These are phyloP conservation scores for Drosera capensis DNA, from an alignment of 148 eudicot genomes.

Conservation along the genomic window DNA sequence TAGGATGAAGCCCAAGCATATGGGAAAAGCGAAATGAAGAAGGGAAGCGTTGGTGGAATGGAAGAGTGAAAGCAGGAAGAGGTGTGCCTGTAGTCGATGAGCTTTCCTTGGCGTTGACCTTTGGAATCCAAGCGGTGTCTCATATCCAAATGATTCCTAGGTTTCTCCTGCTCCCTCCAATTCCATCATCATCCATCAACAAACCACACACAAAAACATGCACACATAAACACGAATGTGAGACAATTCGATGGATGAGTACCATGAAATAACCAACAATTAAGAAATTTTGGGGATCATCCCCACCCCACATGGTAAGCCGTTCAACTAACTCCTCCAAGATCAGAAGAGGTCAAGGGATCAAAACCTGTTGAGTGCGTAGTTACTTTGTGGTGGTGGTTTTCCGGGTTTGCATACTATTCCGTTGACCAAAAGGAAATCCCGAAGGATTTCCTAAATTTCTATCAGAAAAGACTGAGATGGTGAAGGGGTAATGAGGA, in stretches of 20 bases:
- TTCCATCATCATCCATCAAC: too few species aligned
- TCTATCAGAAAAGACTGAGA: neutral
- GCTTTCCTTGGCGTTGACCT: constrained; percentile 92
- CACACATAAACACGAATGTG: too few species aligned
- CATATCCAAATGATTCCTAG: constrained; percentile 90
- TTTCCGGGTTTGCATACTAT: too few species aligned
- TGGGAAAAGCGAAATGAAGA: neutral
- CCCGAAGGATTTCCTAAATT: constrained; percentile 1
- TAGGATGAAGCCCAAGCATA: too few species aligned
- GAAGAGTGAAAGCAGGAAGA: constrained; percentile 1
- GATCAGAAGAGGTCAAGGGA: too few species aligned
- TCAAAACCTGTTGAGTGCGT: too few species aligned
- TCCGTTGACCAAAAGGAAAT: neutral
- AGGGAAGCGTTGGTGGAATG: neutral
- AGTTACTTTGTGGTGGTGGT: too few species aligned
- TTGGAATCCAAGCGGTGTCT: constrained; percentile 90
- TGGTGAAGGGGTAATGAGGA: neutral
- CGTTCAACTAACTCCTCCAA: too few species aligned
- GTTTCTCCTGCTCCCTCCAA: constrained; percentile 80
- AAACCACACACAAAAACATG: neutral
- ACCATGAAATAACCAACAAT: neutral
- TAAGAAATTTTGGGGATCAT: neutral
- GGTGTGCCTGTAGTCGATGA: constrained; percentile 84
- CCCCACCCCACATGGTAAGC: too few species aligned
- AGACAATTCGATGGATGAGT: neutral